Conservation (phyloP, 2,329 filamentous ascomycete species). For the Simplicillium sp. region DNA sequence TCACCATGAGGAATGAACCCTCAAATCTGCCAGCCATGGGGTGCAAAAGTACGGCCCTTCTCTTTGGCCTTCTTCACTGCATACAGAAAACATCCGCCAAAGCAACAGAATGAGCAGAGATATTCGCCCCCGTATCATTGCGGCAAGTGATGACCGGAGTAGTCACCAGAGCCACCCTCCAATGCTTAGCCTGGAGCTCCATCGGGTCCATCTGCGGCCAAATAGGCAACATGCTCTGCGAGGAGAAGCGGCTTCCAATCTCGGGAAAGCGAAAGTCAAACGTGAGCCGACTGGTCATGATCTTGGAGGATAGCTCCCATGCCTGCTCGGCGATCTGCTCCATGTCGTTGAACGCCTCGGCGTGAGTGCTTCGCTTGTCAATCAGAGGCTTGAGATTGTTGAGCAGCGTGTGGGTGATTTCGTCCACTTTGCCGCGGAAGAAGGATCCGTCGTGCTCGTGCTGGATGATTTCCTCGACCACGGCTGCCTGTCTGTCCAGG, state of each 20-base stretch:
- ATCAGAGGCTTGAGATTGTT: slow-evolving; percentile 28
- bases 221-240: slow-evolving; percentile 36
- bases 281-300: slow-evolving; percentile 33
- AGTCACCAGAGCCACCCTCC: slow-evolving; percentile 42
- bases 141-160: slow-evolving; percentile 45
- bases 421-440: slow-evolving; percentile 23
- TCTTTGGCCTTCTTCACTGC: slow-evolving; percentile 19
- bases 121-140: slow-evolving; percentile 36
- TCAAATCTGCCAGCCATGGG: too few relatives aligned
- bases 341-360: slow-evolving; percentile 31
- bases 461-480: slow-evolving; percentile 27
- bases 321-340: slow-evolving; percentile 28
- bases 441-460: slow-evolving; percentile 19
- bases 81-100: slow-evolving; percentile 40
- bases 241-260: slow-evolving; percentile 36
- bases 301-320: slow-evolving; percentile 35
- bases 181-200: slow-evolving; percentile 39
- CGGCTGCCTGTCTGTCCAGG: slow-evolving; percentile 24
- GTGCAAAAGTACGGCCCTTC: too few relatives aligned
- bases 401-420: slow-evolving; percentile 30
- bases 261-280: slow-evolving; percentile 42
- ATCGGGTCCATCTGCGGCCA: slow-evolving; percentile 30
- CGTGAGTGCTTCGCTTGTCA: slow-evolving; percentile 21
- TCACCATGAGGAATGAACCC: too few relatives aligned
- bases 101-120: slow-evolving; percentile 32